Base-by-base conservation (phyloP, 2,329 filamentous ascomycete genomes). In the Akanthomyces dipterigenus region DNA sequence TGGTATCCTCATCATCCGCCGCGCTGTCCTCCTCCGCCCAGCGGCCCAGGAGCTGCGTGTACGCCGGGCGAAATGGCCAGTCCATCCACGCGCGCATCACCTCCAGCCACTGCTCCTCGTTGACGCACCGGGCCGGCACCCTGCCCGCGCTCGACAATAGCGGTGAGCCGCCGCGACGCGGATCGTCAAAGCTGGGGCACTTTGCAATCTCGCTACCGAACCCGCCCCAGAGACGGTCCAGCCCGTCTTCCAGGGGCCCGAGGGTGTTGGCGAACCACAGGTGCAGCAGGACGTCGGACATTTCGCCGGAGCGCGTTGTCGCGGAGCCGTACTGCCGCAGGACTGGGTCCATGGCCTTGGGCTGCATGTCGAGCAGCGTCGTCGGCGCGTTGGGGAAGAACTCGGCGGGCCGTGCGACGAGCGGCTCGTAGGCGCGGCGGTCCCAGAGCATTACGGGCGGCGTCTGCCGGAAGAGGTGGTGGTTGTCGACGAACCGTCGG, bases 381-480 rank as follows among this genome's bases (percentile, higher is more conserved):
- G 84, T 77, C 7, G 78, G 75, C 9, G 78, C 72, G 26, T 80
- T 77, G 1, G 90, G 91, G 70, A 80, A 90, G 67, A 91, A 88
- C 65, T 96, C 92, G 1, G 80, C 68, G 0, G 73, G 56, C 5
- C 77, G 63, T 3, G 84, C 81, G 26, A 77, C 72, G 18, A 96
- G 77, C 0, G 91, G 89, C 67, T 96, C 90, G 67, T 84, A 86
- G 2, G 78, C 75, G 18, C 92, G 85, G 1, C 82, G 80, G 71
- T 96, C 91, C 85, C 87, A 93, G 28, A 78, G 67, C 3, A 93
- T 72, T 1, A 80, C 67, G n/a, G 57, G 57, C 1, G 80, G 77
- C 0, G 77, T 67, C 71, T 80, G 76, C 55, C 75, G 70, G 67
- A 81, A 77, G 18, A 81, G 65, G 64, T 83, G 81, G 49, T 79